These are phyloP conservation scores for Fonsecaea pedrosoi DNA, from an alignment of 2,329 filamentous ascomycete species.

Conservation along the genomic window DNA sequence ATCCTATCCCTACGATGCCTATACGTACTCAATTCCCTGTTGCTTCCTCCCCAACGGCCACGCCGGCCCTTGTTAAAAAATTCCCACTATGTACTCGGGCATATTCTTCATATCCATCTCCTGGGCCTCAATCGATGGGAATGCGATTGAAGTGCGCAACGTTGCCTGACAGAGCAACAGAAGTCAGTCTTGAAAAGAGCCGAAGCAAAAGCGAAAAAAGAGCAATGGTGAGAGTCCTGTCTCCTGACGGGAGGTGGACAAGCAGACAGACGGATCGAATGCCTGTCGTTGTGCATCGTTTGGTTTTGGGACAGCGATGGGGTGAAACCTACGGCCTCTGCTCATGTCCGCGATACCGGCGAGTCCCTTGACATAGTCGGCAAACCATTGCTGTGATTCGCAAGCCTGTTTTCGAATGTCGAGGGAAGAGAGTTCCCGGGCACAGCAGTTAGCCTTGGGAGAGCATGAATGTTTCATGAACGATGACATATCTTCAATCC, in stretches of 20 bases:
- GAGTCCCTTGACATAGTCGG: conserved; percentile 24
- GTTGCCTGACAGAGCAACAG: neutral
- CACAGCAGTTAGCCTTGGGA: neutral
- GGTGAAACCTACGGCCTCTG: conserved; percentile 22
- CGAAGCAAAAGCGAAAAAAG: too few species aligned
- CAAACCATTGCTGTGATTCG: conserved; percentile 29
- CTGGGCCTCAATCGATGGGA: conserved; percentile 22
- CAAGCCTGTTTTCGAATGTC: conserved; percentile 15
- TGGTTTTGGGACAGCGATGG: too few species aligned
- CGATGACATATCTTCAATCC: conserved; percentile 4
- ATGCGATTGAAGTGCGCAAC: conserved; percentile 31
- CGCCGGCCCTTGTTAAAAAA: too few species aligned
- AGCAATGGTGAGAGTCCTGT: too few species aligned
- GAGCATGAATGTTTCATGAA: neutral
- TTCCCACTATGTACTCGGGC: too few species aligned
- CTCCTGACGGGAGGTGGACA: too few species aligned
- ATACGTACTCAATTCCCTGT: too few species aligned
- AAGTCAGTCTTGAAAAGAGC: neutral
- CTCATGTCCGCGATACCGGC: conserved; percentile 24
- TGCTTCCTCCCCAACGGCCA: too few species aligned
- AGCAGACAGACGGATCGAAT: too few species aligned
- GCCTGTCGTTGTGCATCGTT: too few species aligned
- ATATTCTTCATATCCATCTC: neutral
- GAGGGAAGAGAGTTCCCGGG: neutral
- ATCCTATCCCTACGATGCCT: too few species aligned